phyloP scores from a whole-genome alignment of 2,329 filamentous ascomycete species.

The Aschersonia sp. region DNA sequence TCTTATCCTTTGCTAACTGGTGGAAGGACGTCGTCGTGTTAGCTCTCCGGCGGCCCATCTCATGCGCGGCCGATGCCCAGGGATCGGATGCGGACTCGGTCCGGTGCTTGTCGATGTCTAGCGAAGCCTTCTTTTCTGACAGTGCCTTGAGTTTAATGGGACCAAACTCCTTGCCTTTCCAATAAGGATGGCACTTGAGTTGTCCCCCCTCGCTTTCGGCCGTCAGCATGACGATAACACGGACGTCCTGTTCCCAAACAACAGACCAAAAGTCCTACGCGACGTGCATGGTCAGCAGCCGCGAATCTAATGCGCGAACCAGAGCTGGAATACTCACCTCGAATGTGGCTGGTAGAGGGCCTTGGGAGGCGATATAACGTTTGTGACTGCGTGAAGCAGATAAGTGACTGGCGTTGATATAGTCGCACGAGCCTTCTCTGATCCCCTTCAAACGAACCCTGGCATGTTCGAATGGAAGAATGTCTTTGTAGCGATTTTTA shows the following conservation, averaged over 20 bases:
- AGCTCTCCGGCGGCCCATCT: constrained; percentile 34
- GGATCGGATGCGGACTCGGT: constrained; percentile 17
- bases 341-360: constrained; percentile 83
- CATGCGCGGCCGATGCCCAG: constrained; percentile 13
- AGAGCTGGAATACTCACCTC: constrained; percentile 41
- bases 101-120: constrained; percentile 50
- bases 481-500: constrained; percentile 97
- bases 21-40: constrained; percentile 35
- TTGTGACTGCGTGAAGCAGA: constrained; percentile 72
- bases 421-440: constrained; percentile 62
- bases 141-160: constrained; percentile 59
- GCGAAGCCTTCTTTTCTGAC: constrained; percentile 68
- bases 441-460: constrained; percentile 66
- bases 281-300: constrained; percentile 1
- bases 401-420: constrained; percentile 87
- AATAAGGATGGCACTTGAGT: constrained; percentile 90
- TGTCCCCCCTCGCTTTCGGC: constrained; percentile 89
- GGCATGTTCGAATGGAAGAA: constrained; percentile 89
- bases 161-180: constrained; percentile 69
- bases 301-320: not conserved
- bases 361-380: constrained; percentile 90
- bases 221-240: constrained; percentile 92
- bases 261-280: constrained; percentile 90
- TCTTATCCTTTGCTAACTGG: constrained; percentile 13
- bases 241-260: constrained; percentile 90